Evolutionary conservation across 169 alveolate species (phyloP).

Genomic region (Perkinsus marinus): DNA sequence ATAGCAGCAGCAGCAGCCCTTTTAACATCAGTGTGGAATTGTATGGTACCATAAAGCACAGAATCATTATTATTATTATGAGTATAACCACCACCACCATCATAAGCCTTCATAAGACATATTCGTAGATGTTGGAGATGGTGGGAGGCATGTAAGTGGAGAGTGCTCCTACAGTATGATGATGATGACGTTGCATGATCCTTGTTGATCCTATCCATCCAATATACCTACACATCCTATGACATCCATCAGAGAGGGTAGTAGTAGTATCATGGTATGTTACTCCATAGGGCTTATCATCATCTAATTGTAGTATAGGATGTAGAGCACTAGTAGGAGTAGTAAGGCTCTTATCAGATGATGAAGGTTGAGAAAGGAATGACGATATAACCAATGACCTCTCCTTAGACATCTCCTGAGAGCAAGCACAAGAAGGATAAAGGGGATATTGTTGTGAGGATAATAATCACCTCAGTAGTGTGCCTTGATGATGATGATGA

Average conservation of each 20-base stretch:
- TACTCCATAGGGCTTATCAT: no score
- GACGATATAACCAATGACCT: not conserved
- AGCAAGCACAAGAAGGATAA: not conserved
- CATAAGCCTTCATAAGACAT: not conserved
- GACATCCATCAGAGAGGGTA: no score
- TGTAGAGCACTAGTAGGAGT: no score
- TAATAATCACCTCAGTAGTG: no score
- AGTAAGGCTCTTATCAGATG: no score
- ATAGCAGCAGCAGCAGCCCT: not conserved
- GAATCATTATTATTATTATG: not conserved
- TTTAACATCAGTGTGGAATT: not conserved
- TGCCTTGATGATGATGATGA: no score
- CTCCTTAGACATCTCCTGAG: not conserved
- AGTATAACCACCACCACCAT: not conserved
- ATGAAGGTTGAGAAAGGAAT: no score
- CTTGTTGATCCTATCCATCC: no score
- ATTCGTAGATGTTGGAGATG: not conserved
- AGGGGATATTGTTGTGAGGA: not conserved
- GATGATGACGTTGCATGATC: not conserved
- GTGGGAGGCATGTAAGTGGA: no score
- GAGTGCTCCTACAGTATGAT: not conserved
- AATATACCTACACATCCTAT: no score
- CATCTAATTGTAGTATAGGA: no score
- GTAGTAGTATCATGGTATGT: no score
- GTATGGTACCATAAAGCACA: not conserved